A percentile compares a stretch with the other conserved stretches of the same genome.
Evolutionary conservation across 1,284 basidiomycete genomes (phyloP).

Genomic region (Ceratobasidium sp.): DNA sequence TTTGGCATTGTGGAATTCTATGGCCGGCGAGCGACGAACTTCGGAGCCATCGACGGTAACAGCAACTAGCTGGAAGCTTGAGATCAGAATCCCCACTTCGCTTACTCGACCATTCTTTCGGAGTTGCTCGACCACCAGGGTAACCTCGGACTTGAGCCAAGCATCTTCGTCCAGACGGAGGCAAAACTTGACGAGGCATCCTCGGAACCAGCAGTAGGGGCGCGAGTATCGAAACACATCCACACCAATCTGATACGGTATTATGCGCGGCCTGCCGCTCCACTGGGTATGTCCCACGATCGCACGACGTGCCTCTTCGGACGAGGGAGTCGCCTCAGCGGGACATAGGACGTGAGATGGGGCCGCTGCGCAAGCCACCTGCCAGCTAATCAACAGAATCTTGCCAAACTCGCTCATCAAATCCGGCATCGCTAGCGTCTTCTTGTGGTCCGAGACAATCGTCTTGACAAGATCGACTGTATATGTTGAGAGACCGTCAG

Average conservation of each 20-base stretch:
- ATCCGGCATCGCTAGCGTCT: background rate
- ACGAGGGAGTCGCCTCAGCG: background rate
- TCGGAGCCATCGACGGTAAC: slow-evolving; percentile 1
- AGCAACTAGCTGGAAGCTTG: slow-evolving; percentile 6
- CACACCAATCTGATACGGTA: background rate
- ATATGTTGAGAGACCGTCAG: slow-evolving; percentile 20
- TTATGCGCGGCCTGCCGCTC: background rate
- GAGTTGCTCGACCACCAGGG: background rate
- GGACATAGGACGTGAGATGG: slow-evolving; percentile 2
- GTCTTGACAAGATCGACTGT: background rate
- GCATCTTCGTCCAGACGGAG: background rate
- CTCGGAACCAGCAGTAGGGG: slow-evolving; percentile 15
- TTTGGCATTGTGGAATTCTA: slow-evolving; percentile 7
- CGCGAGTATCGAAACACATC: background rate
- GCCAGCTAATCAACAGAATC: background rate
- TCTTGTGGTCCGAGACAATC: background rate
- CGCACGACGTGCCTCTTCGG: background rate
- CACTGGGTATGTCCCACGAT: background rate
- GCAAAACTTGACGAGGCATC: slow-evolving; percentile 16
- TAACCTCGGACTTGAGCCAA: background rate
- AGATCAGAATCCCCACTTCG: slow-evolving; percentile 15
- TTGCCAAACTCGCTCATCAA: background rate
- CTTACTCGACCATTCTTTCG: background rate
- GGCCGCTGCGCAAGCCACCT: background rate
- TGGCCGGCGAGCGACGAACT: slow-evolving; percentile 20